Evolutionary conservation across 805 yeast species (phyloP).

Genomic region (Monosporozyma solicola): DNA sequence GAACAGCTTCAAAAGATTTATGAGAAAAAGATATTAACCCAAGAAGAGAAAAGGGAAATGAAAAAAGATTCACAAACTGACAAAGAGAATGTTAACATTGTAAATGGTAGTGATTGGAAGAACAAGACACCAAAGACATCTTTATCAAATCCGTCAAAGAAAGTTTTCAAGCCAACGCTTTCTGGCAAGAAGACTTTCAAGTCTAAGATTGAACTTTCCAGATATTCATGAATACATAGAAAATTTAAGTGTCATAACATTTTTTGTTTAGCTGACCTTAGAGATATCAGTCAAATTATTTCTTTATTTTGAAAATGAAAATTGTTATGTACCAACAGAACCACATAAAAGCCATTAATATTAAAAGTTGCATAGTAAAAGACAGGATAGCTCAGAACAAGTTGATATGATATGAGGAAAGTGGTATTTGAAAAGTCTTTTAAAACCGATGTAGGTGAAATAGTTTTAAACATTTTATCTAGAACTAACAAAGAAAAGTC

Average conservation of each 20-base stretch:
- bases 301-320: background rate
- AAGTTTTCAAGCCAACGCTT: background rate
- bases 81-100: constrained; percentile 9
- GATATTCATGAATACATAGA: background rate
- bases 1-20: constrained; percentile 32
- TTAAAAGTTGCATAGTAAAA: background rate
- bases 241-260: too few relatives aligned
- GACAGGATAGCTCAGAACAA: background rate
- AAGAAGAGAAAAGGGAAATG: constrained; percentile 19
- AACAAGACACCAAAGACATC: constrained; percentile 17
- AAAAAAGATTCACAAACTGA: constrained; percentile 15
- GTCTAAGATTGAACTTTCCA: background rate
- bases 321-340: background rate
- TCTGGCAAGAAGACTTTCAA: background rate
- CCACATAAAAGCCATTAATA: background rate
- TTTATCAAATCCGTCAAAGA: constrained; percentile 3
- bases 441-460: constrained; percentile 1
- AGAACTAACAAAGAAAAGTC: background rate
- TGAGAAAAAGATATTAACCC: constrained; percentile 21
- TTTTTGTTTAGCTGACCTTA: too few relatives aligned
- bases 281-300: too few relatives aligned
- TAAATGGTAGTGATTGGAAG: constrained; percentile 13
- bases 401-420: background rate
- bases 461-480: constrained; percentile 1
- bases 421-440: background rate